These are phyloP conservation scores for Dipodascus albidus DNA, from an alignment of 805 yeast species.

Conservation along the genomic window DNA sequence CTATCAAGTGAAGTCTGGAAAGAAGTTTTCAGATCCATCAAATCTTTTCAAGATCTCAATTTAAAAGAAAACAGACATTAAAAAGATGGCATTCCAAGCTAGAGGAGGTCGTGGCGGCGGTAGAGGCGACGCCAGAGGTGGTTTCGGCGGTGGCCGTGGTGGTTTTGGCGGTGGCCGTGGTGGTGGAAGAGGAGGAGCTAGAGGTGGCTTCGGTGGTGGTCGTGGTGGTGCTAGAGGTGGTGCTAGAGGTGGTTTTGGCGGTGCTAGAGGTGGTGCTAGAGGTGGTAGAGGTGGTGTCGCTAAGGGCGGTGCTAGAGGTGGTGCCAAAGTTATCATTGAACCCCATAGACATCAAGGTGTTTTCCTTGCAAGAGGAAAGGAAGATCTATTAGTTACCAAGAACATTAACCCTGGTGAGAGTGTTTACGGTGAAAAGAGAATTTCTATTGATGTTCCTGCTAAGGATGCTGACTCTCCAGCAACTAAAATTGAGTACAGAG, in stretches of 20 bases:
- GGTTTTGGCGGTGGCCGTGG: constrained; percentile 26
- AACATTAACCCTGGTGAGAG: constrained; percentile 97
- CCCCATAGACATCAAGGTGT: constrained; percentile 98
- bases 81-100: constrained; percentile 59
- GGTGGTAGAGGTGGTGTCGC: constrained; percentile 50
- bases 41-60: background rate
- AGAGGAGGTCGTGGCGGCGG: constrained; percentile 21
- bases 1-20: background rate
- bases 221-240: constrained; percentile 32
- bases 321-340: constrained; percentile 93
- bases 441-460: constrained; percentile 86
- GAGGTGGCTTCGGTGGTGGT: constrained; percentile 23
- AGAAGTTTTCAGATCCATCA: too few species aligned
- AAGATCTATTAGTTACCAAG: constrained; percentile 94
- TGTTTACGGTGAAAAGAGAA: constrained; percentile 97
- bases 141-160: constrained; percentile 28
- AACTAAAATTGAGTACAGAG: constrained; percentile 96
- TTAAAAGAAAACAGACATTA: background rate
- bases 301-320: constrained; percentile 46
- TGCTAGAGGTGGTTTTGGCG: constrained; percentile 40
- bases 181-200: constrained; percentile 26
- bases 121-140: constrained; percentile 33
- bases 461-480: constrained; percentile 53
- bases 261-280: constrained; percentile 39
- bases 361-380: constrained; percentile 98